Conservation (phyloP, 2,329 filamentous ascomycete species). For the Ascochyta koolunga region DNA sequence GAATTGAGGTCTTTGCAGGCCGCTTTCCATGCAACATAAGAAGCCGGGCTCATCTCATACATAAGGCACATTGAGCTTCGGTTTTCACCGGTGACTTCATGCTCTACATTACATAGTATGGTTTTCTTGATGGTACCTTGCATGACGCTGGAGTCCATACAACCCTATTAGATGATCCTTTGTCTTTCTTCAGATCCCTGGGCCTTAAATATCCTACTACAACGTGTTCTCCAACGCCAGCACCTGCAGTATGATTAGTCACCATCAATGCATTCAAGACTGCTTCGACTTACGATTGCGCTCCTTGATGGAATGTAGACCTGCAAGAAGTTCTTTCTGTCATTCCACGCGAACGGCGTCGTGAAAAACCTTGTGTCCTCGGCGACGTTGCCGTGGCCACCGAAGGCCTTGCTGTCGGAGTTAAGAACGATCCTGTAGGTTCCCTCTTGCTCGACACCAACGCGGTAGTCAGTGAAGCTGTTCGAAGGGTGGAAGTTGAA, state of each 20-base stretch:
- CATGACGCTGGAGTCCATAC: neutral
- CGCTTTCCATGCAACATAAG: neutral
- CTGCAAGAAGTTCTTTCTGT: conserved; percentile 86
- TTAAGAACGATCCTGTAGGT: conserved; percentile 88
- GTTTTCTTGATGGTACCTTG: conserved; percentile 11
- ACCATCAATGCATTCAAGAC: neutral
- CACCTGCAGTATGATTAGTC: conserved; percentile 26
- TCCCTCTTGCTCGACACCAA: conserved; percentile 83
- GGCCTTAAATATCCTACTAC: conserved; percentile 9
- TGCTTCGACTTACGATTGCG: conserved; percentile 70
- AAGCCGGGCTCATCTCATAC: neutral
- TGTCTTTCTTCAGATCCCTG: neutral
- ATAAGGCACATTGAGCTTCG: neutral
- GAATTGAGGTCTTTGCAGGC: neutral
- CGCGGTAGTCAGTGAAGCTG: conserved; percentile 90
- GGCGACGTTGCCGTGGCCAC: conserved; percentile 79
- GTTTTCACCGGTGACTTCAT: neutral
- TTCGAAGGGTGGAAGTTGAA: conserved; percentile 92
- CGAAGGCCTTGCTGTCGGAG: conserved; percentile 76
- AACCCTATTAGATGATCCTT: conserved; percentile 4
- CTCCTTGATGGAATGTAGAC: conserved; percentile 86
- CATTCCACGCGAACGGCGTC: conserved; percentile 88
- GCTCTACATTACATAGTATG: conserved; percentile 8
- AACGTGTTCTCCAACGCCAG: conserved; percentile 39
- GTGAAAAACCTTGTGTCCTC: conserved; percentile 90